Conservation (phyloP, 805 yeast genomes). For the Suhomyces prunicola region DNA sequence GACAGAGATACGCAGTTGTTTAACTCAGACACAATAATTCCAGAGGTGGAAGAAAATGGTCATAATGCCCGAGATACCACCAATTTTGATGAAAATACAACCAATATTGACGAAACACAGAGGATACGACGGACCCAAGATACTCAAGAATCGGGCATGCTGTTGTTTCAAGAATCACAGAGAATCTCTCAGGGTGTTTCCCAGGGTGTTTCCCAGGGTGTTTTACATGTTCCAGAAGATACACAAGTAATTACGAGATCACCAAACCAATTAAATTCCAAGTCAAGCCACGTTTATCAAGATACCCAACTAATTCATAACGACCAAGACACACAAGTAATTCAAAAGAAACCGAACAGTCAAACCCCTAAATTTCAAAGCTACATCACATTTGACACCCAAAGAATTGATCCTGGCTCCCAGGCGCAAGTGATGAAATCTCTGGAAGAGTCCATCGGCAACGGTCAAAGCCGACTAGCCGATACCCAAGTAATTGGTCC, state of each 20-base stretch:
- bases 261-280: background rate
- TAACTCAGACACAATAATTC: background rate
- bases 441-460: background rate
- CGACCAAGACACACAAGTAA: background rate
- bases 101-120: conserved; percentile 1
- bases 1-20: background rate
- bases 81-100: background rate
- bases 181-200: background rate
- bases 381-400: background rate
- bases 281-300: background rate
- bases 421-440: background rate
- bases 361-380: background rate
- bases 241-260: background rate
- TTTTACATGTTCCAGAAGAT: background rate
- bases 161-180: conserved; percentile 1
- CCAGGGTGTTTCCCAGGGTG: background rate
- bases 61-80: background rate
- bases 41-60: background rate
- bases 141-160: background rate
- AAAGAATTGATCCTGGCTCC: background rate
- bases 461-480: background rate
- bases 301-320: background rate
- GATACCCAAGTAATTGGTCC: background rate
- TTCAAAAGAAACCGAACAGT: background rate
- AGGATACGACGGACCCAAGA: conserved; percentile 4